Evolutionary conservation across 176 grass and related monocot genomes (phyloP), one percentile per base, ranked within the genome.

Genomic region (Phragmites australis): DNA sequence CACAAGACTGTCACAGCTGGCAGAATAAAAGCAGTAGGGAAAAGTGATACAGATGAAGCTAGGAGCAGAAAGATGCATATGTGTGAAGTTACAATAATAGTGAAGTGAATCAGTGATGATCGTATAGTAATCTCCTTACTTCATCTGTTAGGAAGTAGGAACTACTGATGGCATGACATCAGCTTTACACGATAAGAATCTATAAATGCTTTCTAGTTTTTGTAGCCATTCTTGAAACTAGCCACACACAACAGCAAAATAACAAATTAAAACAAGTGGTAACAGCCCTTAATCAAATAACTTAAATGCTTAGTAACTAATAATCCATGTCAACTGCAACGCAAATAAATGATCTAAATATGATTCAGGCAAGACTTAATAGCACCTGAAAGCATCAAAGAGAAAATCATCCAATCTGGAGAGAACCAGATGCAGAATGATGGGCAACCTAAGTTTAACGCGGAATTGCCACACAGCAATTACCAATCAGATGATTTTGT

Each of bases 191-290:
- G 17, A 40, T 48, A 68, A 30, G 21, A 34, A 59, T 59, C 34
- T 59, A 84, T 14, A 57, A 77, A 49, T 52, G 8, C 7, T 19
- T 50, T 52, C n/a, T 51, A 61, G 6, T 37, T 61, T 41, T 27
- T 32, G 66, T 48, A 60, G 43, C 17, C 56, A 70, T 27, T 51
- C 54, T 57, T 77, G 22, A 78, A 84, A 41, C 53, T 85, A 62
- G 23, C 30, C 52, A 78, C 10, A 25, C 16, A 62, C 14, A 46
- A 30, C 39, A 46, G 17, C 46, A 15, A 14, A 9, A 44, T 29
- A 27, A 50, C 16, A 25, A 22, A 37, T 6, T 45, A 6, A 61
- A 77, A 77, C 25, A 17, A 1, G 9, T 61, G 46, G 12, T 53
- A 61, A 61, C 70, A 74, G 31, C 15, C 55, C 43, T 50, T 50